These are phyloP conservation scores for Umbelopsis vinacea DNA, from an alignment of 192 early-diverging fungal genomes.

Conservation along the genomic window DNA sequence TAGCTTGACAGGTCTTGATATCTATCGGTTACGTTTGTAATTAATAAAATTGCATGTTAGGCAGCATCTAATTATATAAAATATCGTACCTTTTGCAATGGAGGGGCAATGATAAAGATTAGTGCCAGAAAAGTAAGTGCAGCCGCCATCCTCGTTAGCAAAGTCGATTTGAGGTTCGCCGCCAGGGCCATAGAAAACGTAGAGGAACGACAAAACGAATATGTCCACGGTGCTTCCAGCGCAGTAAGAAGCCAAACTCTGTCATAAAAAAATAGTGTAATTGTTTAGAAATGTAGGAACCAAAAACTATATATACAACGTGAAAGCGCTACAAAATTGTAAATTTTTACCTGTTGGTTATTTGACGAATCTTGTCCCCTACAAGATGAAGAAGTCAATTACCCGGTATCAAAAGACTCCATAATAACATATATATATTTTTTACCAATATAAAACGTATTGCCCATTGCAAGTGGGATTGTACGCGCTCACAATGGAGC, in stretches of 20 bases:
- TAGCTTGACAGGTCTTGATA: slow-evolving; percentile 65
- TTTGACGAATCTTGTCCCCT: slow-evolving; percentile 17
- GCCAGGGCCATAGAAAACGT: slow-evolving; percentile 23
- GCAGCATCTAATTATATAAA: neutral
- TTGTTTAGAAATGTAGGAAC: neutral
- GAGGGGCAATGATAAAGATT: slow-evolving; percentile 69
- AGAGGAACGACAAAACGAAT: slow-evolving; percentile 31
- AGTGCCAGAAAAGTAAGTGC: slow-evolving; percentile 51
- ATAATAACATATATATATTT: too few species aligned
- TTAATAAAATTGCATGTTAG: slow-evolving; percentile 1
- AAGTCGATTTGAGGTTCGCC: slow-evolving; percentile 30
- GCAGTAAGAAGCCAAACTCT: slow-evolving; percentile 33
- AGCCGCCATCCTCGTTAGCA: slow-evolving; percentile 24
- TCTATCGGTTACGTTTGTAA: slow-evolving; percentile 54
- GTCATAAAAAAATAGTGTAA: neutral
- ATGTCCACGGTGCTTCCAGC: slow-evolving; percentile 27
- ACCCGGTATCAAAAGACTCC: too few species aligned
- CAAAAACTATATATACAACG: neutral
- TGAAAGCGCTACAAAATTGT: neutral
- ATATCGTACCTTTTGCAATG: slow-evolving; percentile 47
- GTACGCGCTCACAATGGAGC: slow-evolving; percentile 10
- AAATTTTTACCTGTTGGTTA: neutral
- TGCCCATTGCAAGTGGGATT: slow-evolving; percentile 10
- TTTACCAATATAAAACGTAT: slow-evolving; percentile 16
- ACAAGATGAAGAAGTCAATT: neutral